Evolutionary conservation across 768 basidiomycete species (phyloP).

Genomic region (Mycena metata): DNA sequence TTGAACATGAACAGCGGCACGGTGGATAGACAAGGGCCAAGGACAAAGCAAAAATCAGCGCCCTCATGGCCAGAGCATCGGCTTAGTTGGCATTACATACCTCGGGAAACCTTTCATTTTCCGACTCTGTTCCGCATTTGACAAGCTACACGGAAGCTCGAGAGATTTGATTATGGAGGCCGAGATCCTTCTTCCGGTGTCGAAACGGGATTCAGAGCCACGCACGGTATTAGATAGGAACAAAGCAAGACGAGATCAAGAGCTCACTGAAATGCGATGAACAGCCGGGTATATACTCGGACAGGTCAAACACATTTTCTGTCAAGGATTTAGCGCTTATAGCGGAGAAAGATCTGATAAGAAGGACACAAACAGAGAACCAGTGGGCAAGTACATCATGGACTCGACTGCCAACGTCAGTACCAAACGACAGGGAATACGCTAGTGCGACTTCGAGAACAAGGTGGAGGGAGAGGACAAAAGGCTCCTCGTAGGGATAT

Average conservation of each 20-base stretch:
- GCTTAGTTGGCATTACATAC: conserved; percentile 25
- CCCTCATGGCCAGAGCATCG: not conserved
- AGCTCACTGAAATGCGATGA: conserved; percentile 27
- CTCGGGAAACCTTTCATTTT: not conserved
- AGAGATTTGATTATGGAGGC: not conserved
- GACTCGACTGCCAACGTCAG: too few relatives aligned
- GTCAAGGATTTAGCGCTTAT: not conserved
- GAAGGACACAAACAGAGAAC: not conserved
- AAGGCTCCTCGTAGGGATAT: not conserved
- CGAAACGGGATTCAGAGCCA: not conserved
- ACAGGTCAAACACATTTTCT: not conserved
- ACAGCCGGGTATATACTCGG: conserved; percentile 10
- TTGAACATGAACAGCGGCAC: not conserved
- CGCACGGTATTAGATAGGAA: conserved; percentile 7
- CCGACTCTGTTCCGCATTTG: conserved; percentile 24
- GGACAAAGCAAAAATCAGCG: not conserved
- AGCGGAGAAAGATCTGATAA: conserved; percentile 9
- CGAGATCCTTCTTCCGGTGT: not conserved
- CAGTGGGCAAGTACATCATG: too few relatives aligned
- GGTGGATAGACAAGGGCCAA: not conserved
- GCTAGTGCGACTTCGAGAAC: conserved; percentile 8
- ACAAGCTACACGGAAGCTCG: not conserved
- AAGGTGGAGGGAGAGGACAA: not conserved
- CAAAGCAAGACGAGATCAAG: conserved; percentile 13
- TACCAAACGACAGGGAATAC: not conserved